phyloP scores from a whole-genome alignment of 768 basidiomycete species.

The Cubamyces lactineus region DNA sequence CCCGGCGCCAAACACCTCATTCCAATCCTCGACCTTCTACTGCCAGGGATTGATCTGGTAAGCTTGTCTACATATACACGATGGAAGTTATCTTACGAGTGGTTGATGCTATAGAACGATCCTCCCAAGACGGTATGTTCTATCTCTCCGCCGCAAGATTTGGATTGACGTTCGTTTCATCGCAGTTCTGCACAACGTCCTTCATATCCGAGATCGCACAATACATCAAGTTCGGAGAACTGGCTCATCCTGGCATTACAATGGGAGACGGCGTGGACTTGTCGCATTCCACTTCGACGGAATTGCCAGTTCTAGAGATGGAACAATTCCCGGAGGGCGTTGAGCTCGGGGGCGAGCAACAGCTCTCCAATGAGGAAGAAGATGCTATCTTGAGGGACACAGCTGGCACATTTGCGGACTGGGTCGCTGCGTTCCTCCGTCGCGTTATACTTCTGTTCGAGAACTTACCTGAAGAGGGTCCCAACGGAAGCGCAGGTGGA shows the following conservation, averaged over 20 bases:
- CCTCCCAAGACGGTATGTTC: conserved; percentile 70
- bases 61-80: conserved; percentile 22
- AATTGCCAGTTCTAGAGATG: conserved; percentile 38
- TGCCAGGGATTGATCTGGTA: conserved; percentile 88
- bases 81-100: background rate
- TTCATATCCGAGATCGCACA: conserved; percentile 77
- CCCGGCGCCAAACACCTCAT: conserved; percentile 82
- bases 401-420: conserved; percentile 76
- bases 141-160: background rate
- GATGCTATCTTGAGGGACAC: conserved; percentile 71
- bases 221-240: conserved; percentile 72
- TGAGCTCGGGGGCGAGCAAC: conserved; percentile 42
- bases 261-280: conserved; percentile 31
- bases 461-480: conserved; percentile 84
- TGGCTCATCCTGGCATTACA: conserved; percentile 41
- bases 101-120: conserved; percentile 57
- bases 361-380: conserved; percentile 65
- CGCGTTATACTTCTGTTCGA: conserved; percentile 80
- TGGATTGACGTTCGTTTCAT: conserved; percentile 16
- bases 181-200: conserved; percentile 70
- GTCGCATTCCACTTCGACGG: conserved; percentile 6
- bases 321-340: conserved; percentile 40
- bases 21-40: conserved; percentile 76
- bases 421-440: conserved; percentile 81
- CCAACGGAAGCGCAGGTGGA: conserved; percentile 62